These are phyloP conservation scores for Ciborinia camelliae DNA, from an alignment of 2,329 filamentous ascomycete species.

Conservation along the genomic window DNA sequence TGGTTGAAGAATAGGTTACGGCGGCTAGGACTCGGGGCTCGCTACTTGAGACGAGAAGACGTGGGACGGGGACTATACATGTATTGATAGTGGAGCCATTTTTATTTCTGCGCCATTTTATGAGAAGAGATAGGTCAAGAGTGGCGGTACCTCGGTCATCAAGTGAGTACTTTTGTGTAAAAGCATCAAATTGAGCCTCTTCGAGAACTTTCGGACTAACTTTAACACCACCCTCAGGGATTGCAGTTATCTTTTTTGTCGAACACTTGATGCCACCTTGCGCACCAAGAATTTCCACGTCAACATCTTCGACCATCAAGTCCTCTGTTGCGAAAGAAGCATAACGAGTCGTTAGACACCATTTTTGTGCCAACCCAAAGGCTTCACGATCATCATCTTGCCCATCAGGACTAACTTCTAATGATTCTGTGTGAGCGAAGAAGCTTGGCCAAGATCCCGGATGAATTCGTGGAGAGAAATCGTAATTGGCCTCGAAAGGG, in stretches of 20 bases:
- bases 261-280: slow-evolving; percentile 61
- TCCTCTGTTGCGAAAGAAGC: slow-evolving; percentile 72
- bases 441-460: slow-evolving; percentile 80
- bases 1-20: slow-evolving; percentile 45
- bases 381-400: slow-evolving; percentile 39
- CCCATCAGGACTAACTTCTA: slow-evolving; percentile 29
- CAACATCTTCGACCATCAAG: slow-evolving; percentile 60
- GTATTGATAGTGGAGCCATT: slow-evolving; percentile 46
- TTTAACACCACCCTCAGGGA: slow-evolving; percentile 42
- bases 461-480: slow-evolving; percentile 77
- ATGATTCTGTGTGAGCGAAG: slow-evolving; percentile 55
- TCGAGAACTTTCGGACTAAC: slow-evolving; percentile 67
- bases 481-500: slow-evolving; percentile 90
- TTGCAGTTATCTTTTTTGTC: slow-evolving; percentile 41
- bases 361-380: slow-evolving; percentile 72
- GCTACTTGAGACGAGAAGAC: slow-evolving; percentile 73
- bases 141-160: slow-evolving; percentile 77
- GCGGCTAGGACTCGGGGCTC: slow-evolving; percentile 76
- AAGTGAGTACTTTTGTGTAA: slow-evolving; percentile 70
- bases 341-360: slow-evolving; percentile 70
- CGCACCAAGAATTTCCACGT: slow-evolving; percentile 58
- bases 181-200: slow-evolving; percentile 69
- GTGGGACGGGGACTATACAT: slow-evolving; percentile 71
- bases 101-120: slow-evolving; percentile 68
- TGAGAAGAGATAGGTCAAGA: slow-evolving; percentile 69